Conservation (phyloP, 805 yeast genomes). For the Komagataella pseudopastoris region DNA sequence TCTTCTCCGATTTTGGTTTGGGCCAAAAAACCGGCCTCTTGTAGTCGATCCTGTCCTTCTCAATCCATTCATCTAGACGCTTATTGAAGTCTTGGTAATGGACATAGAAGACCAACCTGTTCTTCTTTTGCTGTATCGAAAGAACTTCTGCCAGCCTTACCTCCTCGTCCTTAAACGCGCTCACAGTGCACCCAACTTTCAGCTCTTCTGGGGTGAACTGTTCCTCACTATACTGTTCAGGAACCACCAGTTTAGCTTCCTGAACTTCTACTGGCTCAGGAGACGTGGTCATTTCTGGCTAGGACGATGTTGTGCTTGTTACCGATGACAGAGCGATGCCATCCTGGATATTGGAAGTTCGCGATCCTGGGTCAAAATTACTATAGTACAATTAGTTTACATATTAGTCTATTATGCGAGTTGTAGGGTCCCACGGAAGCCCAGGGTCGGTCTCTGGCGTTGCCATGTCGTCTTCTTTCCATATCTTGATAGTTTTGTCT, state of each 20-base stretch:
- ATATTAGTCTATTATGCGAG: neutral
- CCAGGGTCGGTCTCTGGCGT: slow-evolving; percentile 9
- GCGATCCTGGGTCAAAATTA: neutral
- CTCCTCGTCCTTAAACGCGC: slow-evolving; percentile 70
- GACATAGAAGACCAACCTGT: slow-evolving; percentile 73
- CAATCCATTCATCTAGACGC: slow-evolving; percentile 93
- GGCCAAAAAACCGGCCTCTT: slow-evolving; percentile 63
- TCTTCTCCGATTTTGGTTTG: slow-evolving; percentile 36
- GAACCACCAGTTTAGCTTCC: neutral
- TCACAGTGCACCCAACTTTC: slow-evolving; percentile 68
- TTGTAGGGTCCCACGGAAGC: neutral
- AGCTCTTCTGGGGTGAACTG: slow-evolving; percentile 32
- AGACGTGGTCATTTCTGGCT: neutral
- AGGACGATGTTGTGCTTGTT: neutral
- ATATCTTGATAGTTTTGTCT: slow-evolving; percentile 76
- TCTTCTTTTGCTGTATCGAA: slow-evolving; percentile 61
- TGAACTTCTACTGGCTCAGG: neutral
- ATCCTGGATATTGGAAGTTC: neutral
- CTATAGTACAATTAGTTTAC: neutral
- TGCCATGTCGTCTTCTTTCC: slow-evolving; percentile 38
- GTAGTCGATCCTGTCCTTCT: slow-evolving; percentile 56
- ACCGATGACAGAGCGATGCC: neutral
- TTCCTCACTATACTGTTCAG: neutral
- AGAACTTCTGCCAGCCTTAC: slow-evolving; percentile 75
- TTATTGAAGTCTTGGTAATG: slow-evolving; percentile 93